Evolutionary conservation across 2,329 filamentous ascomycete genomes (phyloP), one percentile per base, ranked within the genome.

Genomic region (Pseudofabraea citricarpa): DNA sequence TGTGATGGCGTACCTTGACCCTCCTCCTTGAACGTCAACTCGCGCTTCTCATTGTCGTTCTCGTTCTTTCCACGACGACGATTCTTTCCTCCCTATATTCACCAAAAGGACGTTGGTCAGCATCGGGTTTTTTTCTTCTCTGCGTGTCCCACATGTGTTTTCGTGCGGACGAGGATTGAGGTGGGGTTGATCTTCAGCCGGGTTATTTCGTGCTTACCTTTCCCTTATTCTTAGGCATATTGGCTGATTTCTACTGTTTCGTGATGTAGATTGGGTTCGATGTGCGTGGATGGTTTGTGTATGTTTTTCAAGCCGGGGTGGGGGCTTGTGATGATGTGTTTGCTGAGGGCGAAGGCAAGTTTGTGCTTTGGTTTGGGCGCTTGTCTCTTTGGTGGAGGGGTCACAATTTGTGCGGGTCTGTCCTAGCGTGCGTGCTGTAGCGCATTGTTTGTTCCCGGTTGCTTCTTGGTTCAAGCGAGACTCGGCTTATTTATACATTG

Each of bases 221-320:
- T 90, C 90, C 90, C 84, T 96, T 96, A 71, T 96, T 96, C 88
- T 96, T 96, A 64, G 90, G 90, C 90, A 96, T 96, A 51, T 71
- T 83, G 70, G 58, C 52, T 45, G 45, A 26, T 50, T 41, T 47
- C 29, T 46, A 16, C 41, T 40, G 24, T 46, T 31, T 40, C 9
- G 44, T 32, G 16, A 40, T n/a, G 36, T 44, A 18, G 20, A 8
- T 21, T 32, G 22, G 12, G 22, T 20, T 29, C 22, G 19, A 23
- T n/a, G 16, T 20, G 21, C 21, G 19, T 18, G 19, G 20, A 21
- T 35, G 20, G 21, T 48, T 19, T 39, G 26, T 22, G 18, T 27
- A n/a, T 41, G 33, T 32, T 20, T 45, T 26, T 16, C 24, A 24
- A 41, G 15, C 23, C 32, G 18, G 12, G 23, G 36, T 24, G 43